These are phyloP conservation scores for Castanea sativa DNA, from an alignment of 306 rosid species.

Conservation along the genomic window DNA sequence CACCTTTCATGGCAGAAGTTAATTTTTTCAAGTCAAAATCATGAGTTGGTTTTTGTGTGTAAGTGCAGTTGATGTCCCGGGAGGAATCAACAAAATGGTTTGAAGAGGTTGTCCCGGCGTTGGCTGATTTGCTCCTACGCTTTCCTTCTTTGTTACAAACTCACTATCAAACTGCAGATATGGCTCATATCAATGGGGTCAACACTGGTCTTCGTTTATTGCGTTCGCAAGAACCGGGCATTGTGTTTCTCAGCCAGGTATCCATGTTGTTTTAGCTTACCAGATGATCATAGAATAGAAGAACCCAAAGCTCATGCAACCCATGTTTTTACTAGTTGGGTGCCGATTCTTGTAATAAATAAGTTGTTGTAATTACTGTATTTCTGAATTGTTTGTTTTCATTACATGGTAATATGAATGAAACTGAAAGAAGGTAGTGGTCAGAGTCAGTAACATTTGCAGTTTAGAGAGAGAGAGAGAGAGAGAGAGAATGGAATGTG, in stretches of 20 bases:
- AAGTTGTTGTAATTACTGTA: background rate
- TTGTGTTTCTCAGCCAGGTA: conserved; percentile 82
- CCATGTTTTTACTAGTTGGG: background rate
- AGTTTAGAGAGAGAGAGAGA: no score
- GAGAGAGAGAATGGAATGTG: no score
- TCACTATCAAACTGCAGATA: conserved; percentile 60
- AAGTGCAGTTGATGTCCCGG: conserved; percentile 57
- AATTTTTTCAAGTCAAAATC: no score
- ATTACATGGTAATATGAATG: background rate
- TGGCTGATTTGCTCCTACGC: conserved; percentile 69
- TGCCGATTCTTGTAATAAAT: no score
- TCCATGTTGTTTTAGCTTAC: conserved; percentile 1
- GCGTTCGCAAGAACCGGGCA: conserved; percentile 65
- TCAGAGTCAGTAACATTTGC: background rate
- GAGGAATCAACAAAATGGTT: conserved; percentile 70
- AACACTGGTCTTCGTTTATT: conserved; percentile 67
- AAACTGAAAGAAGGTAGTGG: background rate
- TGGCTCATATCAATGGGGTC: conserved; percentile 24
- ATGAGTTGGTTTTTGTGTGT: background rate
- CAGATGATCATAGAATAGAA: background rate
- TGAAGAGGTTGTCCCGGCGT: conserved; percentile 59
- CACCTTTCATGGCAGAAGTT: no score
- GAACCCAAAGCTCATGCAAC: background rate
- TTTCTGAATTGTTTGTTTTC: background rate
- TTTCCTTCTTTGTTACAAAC: conserved; percentile 71